These are phyloP conservation scores for Curvularia eragrostidis DNA, from an alignment of 2,329 filamentous ascomycete genomes.

Conservation along the genomic window DNA sequence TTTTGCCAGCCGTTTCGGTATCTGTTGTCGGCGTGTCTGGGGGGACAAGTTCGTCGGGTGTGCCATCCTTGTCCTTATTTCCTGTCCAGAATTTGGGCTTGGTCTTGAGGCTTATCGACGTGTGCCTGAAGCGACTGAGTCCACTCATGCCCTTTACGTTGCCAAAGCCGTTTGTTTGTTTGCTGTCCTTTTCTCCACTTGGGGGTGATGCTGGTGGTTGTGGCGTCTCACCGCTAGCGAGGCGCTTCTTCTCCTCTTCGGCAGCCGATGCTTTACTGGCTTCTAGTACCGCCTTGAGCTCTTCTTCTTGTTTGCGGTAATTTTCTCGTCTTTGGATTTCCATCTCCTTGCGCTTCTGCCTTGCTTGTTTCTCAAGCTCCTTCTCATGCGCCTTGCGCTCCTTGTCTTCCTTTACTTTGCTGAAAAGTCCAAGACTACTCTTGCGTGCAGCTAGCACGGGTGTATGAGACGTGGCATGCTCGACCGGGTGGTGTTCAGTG, in stretches of 20 bases:
- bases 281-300: slow-evolving; percentile 69
- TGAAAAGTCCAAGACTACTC: slow-evolving; percentile 52
- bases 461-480: slow-evolving; percentile 43
- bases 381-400: slow-evolving; percentile 66
- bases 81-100: slow-evolving; percentile 74
- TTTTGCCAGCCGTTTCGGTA: slow-evolving; percentile 68
- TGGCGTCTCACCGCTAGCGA: slow-evolving; percentile 21
- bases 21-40: slow-evolving; percentile 42
- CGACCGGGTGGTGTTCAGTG: slow-evolving; percentile 40
- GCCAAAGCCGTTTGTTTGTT: slow-evolving; percentile 48
- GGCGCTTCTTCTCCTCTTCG: slow-evolving; percentile 50
- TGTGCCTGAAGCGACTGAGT: slow-evolving; percentile 71
- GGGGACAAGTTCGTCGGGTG: slow-evolving; percentile 23
- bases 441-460: slow-evolving; percentile 46
- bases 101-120: slow-evolving; percentile 79
- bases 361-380: slow-evolving; percentile 54
- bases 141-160: slow-evolving; percentile 45
- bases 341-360: slow-evolving; percentile 58
- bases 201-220: slow-evolving; percentile 5
- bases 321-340: slow-evolving; percentile 61
- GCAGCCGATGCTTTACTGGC: slow-evolving; percentile 69
- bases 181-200: slow-evolving; percentile 16
- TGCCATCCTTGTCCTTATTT: slow-evolving; percentile 43
- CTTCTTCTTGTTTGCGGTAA: slow-evolving; percentile 66
- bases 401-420: slow-evolving; percentile 71